These are phyloP conservation scores for Verticillium longisporum DNA, from an alignment of 2,329 filamentous ascomycete species.

Conservation along the genomic window DNA sequence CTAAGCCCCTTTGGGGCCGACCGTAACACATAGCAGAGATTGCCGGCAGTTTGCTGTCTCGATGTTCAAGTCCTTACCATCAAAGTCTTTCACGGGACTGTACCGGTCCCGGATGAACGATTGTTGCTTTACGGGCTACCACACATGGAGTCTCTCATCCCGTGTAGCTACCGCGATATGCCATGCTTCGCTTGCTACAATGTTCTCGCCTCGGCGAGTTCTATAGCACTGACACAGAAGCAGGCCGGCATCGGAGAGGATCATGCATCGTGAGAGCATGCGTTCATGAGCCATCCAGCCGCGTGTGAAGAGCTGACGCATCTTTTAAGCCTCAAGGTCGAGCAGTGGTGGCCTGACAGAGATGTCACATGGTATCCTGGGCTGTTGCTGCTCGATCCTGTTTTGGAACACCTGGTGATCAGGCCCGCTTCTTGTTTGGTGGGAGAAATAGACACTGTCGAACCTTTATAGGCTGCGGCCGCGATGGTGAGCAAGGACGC, in stretches of 20 bases:
- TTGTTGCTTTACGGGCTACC: not conserved
- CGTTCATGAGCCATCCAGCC: conserved; percentile 24
- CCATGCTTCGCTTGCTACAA: not conserved
- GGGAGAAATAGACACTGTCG: conserved; percentile 13
- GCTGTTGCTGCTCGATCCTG: not conserved
- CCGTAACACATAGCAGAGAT: conserved; percentile 14
- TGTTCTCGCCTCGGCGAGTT: not conserved
- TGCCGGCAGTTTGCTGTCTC: conserved; percentile 18
- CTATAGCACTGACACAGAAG: conserved; percentile 8
- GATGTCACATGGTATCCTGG: not conserved
- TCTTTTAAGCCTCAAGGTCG: not conserved
- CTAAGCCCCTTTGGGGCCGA: too few species aligned
- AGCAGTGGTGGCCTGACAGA: not conserved
- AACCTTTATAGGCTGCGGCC: conserved; percentile 13
- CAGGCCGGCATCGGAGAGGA: conserved; percentile 16
- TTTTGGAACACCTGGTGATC: not conserved
- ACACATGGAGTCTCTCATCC: not conserved
- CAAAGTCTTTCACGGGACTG: not conserved
- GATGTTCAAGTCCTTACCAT: conserved; percentile 10
- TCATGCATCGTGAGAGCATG: conserved; percentile 16
- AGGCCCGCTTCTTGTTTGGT: not conserved
- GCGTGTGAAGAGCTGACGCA: conserved; percentile 7
- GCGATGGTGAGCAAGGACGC: conserved; percentile 16
- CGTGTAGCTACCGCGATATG: not conserved
- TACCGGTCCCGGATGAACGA: not conserved